A percentile compares a stretch with the other conserved stretches of the same genome.
phyloP scores from a whole-genome alignment of 768 basidiomycete species.

The Lactarius quietus region DNA sequence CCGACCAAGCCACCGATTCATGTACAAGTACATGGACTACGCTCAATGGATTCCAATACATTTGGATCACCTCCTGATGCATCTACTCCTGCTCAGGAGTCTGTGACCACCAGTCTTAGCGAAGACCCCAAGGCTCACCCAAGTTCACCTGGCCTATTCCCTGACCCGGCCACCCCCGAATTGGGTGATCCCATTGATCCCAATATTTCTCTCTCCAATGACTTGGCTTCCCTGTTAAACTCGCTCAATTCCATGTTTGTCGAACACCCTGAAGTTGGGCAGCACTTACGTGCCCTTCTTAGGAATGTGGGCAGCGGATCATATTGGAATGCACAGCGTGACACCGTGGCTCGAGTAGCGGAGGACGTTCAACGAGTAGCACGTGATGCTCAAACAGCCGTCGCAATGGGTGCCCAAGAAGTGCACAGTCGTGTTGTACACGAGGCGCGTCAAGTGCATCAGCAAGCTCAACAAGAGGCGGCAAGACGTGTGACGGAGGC shows the following conservation, averaged over 20 bases:
- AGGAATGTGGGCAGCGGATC: conserved; percentile 58
- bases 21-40: conserved; percentile 39
- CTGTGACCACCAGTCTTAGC: conserved; percentile 4
- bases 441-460: conserved; percentile 39
- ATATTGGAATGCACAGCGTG: conserved; percentile 67
- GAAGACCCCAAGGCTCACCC: background rate
- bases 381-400: conserved; percentile 32
- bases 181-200: conserved; percentile 35
- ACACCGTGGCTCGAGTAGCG: conserved; percentile 54
- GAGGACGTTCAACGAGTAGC: conserved; percentile 50
- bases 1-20: conserved; percentile 60
- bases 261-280: conserved; percentile 68
- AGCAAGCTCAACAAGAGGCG: conserved; percentile 60
- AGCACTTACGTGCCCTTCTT: conserved; percentile 60
- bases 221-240: conserved; percentile 59
- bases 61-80: conserved; percentile 20
- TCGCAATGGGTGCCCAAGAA: conserved; percentile 36
- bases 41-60: conserved; percentile 22
- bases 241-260: conserved; percentile 53
- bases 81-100: conserved; percentile 22
- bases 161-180: conserved; percentile 52
- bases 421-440: background rate
- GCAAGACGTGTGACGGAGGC: conserved; percentile 59
- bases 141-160: conserved; percentile 26
- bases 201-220: conserved; percentile 52